These are phyloP conservation scores for Aleurites moluccanus DNA, from an alignment of 441 rosid species.

Conservation along the genomic window DNA sequence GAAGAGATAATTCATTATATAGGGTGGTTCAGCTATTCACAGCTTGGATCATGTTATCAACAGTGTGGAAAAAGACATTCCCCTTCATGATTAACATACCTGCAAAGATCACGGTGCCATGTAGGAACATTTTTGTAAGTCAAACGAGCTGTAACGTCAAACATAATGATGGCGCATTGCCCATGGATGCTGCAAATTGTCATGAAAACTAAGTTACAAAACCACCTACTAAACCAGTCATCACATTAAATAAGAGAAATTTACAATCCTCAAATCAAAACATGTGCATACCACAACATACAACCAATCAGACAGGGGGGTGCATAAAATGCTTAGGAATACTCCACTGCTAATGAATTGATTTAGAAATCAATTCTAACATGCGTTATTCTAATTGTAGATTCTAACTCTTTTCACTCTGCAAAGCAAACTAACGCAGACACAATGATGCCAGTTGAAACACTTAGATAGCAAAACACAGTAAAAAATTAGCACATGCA, in stretches of 20 bases:
- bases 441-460: not conserved
- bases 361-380: not conserved
- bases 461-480: not conserved
- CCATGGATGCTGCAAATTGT: conserved; percentile 66
- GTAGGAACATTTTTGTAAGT: conserved; percentile 80
- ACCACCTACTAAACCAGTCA: not conserved
- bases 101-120: conserved; percentile 89
- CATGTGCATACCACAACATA: not conserved
- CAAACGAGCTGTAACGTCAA: conserved; percentile 76
- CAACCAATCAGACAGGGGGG: not conserved
- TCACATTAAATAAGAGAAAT: not conserved
- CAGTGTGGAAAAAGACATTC: not conserved
- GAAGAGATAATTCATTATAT: not conserved
- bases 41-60: not conserved
- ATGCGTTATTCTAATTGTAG: not conserved
- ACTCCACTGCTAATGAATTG: not conserved
- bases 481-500: not conserved
- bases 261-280: not conserved
- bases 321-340: not conserved
- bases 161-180: conserved; percentile 88
- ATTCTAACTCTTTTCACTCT: not conserved
- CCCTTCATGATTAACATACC: conserved; percentile 28
- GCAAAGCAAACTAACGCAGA: not conserved
- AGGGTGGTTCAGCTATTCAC: not conserved
- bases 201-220: not conserved